Evolutionary conservation across 1,139 yeast species (phyloP), one percentile per base, ranked within the genome.

Genomic region (Hanseniaspora uvarum): DNA sequence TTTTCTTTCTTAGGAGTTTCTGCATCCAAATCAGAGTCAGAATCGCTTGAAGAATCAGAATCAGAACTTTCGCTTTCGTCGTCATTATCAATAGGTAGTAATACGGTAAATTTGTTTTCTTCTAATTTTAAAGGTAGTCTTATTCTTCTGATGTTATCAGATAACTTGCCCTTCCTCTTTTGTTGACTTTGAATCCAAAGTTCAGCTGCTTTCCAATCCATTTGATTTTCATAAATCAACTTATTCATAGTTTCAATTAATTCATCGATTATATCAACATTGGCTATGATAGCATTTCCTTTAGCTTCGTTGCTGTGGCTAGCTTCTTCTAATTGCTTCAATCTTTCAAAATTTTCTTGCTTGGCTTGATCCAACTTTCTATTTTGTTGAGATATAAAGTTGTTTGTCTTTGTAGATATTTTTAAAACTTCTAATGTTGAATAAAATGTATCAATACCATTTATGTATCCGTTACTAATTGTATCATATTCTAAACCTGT

Each of bases 181-280:
- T 86, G 82, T 61, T 89, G 96, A 50, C 81, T 74, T 54, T 75
- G 71, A 54, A 92, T 81, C 55, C 83, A 70, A 59, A 83, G 80
- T 64, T 85, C 96, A 57, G 89, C 88, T 59, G 87, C 85, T 34
- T 79, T 76, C 98, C 98, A 92, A 65, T 92, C 97, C 89, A 87
- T 86, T 59, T 87, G 94, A 64, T 86, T 94, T 53, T 83, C 81
- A 5, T 89, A 60, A 11, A 33, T 37, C 55, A 86, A 69, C 0
- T 72, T 72, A 56, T 81, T 83, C 8, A 92, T 83, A 11, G 86
- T 83, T 14, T 66, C 70, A 56, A 79, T 81, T 48, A 94, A 88
- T 26, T 79, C 78, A 54, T 84, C 92, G 2, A 89, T 89, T 37
- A 79, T 64, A 33, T 79, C 80, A 3, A 94, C 83, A 64, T 84